These are phyloP conservation scores for Trichoderma atroviride DNA, from an alignment of 2,329 filamentous ascomycete genomes.

Conservation along the genomic window DNA sequence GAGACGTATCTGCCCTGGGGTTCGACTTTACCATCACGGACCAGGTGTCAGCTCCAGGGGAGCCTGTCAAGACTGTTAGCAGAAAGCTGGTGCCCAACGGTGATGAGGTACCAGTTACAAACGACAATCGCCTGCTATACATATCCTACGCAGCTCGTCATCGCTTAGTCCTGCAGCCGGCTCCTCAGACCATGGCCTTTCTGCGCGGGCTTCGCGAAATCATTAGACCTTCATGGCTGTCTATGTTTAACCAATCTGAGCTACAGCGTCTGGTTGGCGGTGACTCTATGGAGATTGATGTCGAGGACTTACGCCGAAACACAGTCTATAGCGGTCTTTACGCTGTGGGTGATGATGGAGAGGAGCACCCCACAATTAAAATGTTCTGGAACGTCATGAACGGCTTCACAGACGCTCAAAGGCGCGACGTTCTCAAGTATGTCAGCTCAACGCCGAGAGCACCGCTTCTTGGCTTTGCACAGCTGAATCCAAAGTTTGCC, in stretches of 20 bases:
- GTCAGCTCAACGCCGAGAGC: slow-evolving; percentile 92
- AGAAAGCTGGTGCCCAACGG: slow-evolving; percentile 77
- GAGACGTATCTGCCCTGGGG: slow-evolving; percentile 69
- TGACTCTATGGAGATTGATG: slow-evolving; percentile 80
- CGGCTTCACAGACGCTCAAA: slow-evolving; percentile 72
- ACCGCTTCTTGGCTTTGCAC: slow-evolving; percentile 84
- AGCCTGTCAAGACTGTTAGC: slow-evolving; percentile 64
- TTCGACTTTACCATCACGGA: slow-evolving; percentile 91
- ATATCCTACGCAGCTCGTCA: slow-evolving; percentile 90
- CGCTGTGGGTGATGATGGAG: slow-evolving; percentile 80
- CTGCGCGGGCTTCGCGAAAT: slow-evolving; percentile 83
- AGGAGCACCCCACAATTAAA: slow-evolving; percentile 82
- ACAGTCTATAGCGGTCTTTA: slow-evolving; percentile 90
- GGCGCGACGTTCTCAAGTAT: slow-evolving; percentile 88
- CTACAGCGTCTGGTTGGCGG: slow-evolving; percentile 92
- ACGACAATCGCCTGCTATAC: slow-evolving; percentile 91
- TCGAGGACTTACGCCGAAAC: slow-evolving; percentile 81
- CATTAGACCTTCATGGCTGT: slow-evolving; percentile 89
- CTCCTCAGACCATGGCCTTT: slow-evolving; percentile 83
- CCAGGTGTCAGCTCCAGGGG: slow-evolving; percentile 52
- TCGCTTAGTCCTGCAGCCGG: slow-evolving; percentile 78
- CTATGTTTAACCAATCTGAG: slow-evolving; percentile 98
- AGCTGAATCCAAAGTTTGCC: slow-evolving; percentile 82
- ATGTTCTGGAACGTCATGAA: slow-evolving; percentile 93
- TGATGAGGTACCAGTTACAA: slow-evolving; percentile 77